phyloP scores from a whole-genome alignment of 805 yeast genomes.

The Henningerozyma blattae region DNA sequence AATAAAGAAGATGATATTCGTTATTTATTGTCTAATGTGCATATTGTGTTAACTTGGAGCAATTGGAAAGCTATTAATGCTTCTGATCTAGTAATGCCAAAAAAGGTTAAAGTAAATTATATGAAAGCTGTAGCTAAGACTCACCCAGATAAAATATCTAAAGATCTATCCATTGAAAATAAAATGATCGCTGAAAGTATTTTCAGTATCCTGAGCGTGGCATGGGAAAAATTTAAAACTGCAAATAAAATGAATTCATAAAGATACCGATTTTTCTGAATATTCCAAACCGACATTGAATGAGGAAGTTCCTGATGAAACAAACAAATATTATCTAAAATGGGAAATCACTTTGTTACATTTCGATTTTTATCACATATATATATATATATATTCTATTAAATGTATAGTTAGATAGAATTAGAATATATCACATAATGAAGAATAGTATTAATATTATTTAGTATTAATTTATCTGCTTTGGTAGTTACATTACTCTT shows the following conservation, averaged over 20 bases:
- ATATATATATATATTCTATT: too few species aligned
- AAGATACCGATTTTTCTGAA: not conserved
- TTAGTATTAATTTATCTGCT: too few species aligned
- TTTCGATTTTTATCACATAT: too few species aligned
- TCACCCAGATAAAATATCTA: conserved; percentile 72
- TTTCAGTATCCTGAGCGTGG: conserved; percentile 68
- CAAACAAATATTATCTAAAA: too few species aligned
- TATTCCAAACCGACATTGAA: not conserved
- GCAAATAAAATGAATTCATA: conserved; percentile 35
- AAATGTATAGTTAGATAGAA: too few species aligned
- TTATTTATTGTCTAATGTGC: conserved; percentile 58
- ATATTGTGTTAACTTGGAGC: conserved; percentile 55
- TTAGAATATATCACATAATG: too few species aligned
- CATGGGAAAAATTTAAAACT: conserved; percentile 77
- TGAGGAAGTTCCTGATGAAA: not conserved
- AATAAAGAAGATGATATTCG: conserved; percentile 79
- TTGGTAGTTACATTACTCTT: too few species aligned
- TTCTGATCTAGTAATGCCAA: conserved; percentile 75
- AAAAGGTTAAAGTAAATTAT: conserved; percentile 75
- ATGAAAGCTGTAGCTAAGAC: conserved; percentile 87
- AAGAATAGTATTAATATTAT: too few species aligned
- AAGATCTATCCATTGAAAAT: conserved; percentile 45
- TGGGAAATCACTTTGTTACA: not conserved
- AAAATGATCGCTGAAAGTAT: conserved; percentile 81
- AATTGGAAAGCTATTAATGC: conserved; percentile 57